Base-by-base conservation (phyloP, 768 basidiomycete genomes). In the Butyriboletus loyo region DNA sequence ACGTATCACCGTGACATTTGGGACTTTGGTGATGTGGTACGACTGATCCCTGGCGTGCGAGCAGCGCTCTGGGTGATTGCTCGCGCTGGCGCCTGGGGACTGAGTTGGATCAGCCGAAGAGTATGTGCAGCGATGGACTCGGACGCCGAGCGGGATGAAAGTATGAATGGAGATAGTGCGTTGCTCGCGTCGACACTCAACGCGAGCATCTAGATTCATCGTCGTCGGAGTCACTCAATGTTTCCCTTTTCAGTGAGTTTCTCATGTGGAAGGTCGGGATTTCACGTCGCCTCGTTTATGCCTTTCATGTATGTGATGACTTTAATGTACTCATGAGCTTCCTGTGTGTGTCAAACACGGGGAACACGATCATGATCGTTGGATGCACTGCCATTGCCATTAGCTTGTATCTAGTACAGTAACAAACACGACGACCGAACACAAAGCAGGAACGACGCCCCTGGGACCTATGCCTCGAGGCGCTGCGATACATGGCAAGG, bases 1-100 rank as follows among this genome's bases (percentile, higher is more conserved):
- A 85, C 87, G 5, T 80, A 84, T 60, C 90, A 93, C 65, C 79
- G 87, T 27, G 90, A 92, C 62, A 76, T 87, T 35, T 91, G 87
- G 87, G 88, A 92, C 59, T 75, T 89, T 38, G 82, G 85, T 65
- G 90, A 92, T 64, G 73, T 92, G 52, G 74, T 89, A 61, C 83
- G 84, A 34, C 78, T 90, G 36, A 65, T 89, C 9, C 89, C 89
- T 4, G 87, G 88, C 4, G 77, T 82, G 54, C 77, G 81, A 9
- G 68, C 85, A 39, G 78, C 79, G 1, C 82, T 87, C 55, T 91
- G 87, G 87, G 73, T 90, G 44, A 76, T 77, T 42, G 78, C 83
- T 43, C 77, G 89, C 43, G 67, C 86, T 25, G 75, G 81, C 1
- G 87, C 85, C 27, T 73, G 75, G 50, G 77, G 84, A 17, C 65